These are phyloP conservation scores for Schwanniomyces sp. DNA, from an alignment of 805 yeast species.

Conservation along the genomic window DNA sequence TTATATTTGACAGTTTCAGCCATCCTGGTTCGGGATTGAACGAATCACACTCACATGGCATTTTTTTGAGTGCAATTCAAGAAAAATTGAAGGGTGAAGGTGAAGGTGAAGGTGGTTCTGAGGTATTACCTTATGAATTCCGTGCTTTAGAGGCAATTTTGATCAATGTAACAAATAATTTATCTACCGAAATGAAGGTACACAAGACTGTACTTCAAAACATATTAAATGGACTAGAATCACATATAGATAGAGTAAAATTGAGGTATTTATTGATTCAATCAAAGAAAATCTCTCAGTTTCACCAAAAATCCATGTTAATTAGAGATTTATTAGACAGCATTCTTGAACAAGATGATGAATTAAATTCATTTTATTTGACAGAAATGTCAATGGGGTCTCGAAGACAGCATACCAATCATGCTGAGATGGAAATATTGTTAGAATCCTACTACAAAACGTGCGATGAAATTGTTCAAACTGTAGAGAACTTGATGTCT, in stretches of 20 bases:
- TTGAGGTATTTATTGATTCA: conserved; percentile 77
- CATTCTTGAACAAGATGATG: conserved; percentile 83
- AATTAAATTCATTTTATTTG: conserved; percentile 75
- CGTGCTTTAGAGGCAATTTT: conserved; percentile 87
- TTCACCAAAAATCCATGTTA: conserved; percentile 78
- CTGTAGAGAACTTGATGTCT: conserved; percentile 71
- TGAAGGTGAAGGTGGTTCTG: conserved; percentile 21
- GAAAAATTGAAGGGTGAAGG: conserved; percentile 34
- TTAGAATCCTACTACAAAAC: conserved; percentile 89
- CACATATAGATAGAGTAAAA: conserved; percentile 75
- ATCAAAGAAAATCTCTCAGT: conserved; percentile 79
- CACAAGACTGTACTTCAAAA: conserved; percentile 75
- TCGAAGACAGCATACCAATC: conserved; percentile 59
- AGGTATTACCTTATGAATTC: conserved; percentile 76
- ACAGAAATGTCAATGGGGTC: conserved; percentile 53
- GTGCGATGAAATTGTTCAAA: conserved; percentile 92
- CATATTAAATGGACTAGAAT: conserved; percentile 75
- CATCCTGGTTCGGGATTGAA: conserved; percentile 39
- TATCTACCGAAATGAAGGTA: conserved; percentile 84
- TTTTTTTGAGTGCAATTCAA: conserved; percentile 44
- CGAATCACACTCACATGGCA: conserved; percentile 43
- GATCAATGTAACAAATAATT: conserved; percentile 72
- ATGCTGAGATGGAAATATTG: conserved; percentile 85
- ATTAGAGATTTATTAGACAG: conserved; percentile 86
- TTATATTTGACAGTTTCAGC: conserved; percentile 38